Base-by-base conservation (phyloP, 495 filamentous ascomycete species). In the Penicillium steckii region DNA sequence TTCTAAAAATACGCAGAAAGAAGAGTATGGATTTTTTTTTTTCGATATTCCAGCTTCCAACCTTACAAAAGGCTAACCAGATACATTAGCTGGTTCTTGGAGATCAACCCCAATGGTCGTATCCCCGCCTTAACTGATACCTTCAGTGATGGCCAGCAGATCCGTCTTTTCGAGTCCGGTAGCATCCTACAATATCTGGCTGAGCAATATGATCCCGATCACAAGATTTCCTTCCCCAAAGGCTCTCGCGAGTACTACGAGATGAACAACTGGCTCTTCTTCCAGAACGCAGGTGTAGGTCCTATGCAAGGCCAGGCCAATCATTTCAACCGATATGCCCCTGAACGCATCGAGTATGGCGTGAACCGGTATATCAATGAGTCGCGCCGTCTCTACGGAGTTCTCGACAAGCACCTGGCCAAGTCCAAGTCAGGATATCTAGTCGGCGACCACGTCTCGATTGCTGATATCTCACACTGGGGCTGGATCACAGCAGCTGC, bases 251-350 rank as follows among this genome's bases (percentile, higher is more conserved):
- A 96, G 65, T 82, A 80, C 65, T 93, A 87, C 68, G 87, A 94
- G 68, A 76, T 84, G 57, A 86, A 82, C 67, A 89, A 78, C 67
- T 97, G 91, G 91, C 67, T 89, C 62, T 85, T 79, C 65, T 86
- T 81, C 72, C 72, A 81, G 46, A 84, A 88, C 64, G 87, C 87
- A 2, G 91, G 91, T 19, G 74, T 96, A 4, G 92, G 91, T 2
- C 92, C 92, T 9, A 95, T 95, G 91, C 91, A 96, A 66, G 90
- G 87, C 9, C 90, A 97, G 67, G 84, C 91, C 4, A 95, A 96
- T 72, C 93, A 97, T 68, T 97, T 96, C 71, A 71, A 64, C 23
- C 84, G 90, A 62, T 96, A 94, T 59, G 91, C 91, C 7, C 89
- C 92, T 3, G 89, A 94, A 67, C 87, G 81, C 66, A 91, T 96